phyloP scores from a whole-genome alignment of 805 yeast species.

The Kodamaea fukazawae region DNA sequence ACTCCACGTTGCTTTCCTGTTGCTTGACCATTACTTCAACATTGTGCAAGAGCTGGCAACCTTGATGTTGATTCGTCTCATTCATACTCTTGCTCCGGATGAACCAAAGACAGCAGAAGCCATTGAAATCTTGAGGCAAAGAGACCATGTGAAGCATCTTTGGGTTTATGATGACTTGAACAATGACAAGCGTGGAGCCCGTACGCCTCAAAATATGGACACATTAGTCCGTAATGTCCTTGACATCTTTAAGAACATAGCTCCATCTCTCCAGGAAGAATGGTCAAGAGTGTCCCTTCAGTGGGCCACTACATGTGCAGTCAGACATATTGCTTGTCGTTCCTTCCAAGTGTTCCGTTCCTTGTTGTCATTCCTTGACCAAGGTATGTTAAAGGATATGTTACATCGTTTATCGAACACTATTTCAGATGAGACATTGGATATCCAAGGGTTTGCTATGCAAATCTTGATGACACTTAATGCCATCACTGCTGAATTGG shows the following conservation, averaged over 20 bases:
- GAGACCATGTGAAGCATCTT: slow-evolving; percentile 43
- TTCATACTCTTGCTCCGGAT: slow-evolving; percentile 59
- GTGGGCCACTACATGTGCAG: slow-evolving; percentile 98
- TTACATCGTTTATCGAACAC: slow-evolving; percentile 90
- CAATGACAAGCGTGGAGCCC: slow-evolving; percentile 69
- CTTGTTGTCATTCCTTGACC: slow-evolving; percentile 75
- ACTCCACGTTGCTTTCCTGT: slow-evolving; percentile 73
- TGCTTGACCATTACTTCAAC: slow-evolving; percentile 83
- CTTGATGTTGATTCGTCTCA: slow-evolving; percentile 66
- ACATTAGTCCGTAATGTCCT: slow-evolving; percentile 60
- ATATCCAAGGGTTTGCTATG: slow-evolving; percentile 95
- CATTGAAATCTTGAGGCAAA: slow-evolving; percentile 54
- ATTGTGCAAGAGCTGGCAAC: slow-evolving; percentile 84
- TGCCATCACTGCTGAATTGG: slow-evolving; percentile 84
- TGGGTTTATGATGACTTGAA: slow-evolving; percentile 90
- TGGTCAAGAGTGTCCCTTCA: slow-evolving; percentile 83
- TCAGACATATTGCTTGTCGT: slow-evolving; percentile 93
- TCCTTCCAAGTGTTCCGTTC: slow-evolving; percentile 93
- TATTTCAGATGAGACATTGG: slow-evolving; percentile 81
- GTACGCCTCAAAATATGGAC: slow-evolving; percentile 87
- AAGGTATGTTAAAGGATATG: slow-evolving; percentile 89
- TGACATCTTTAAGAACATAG: slow-evolving; percentile 48
- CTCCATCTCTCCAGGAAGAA: slow-evolving; percentile 60
- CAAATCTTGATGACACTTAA: slow-evolving; percentile 95
- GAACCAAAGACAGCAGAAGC: slow-evolving; percentile 55